These are phyloP conservation scores for Pogostemon cablin DNA, from an alignment of 257 asterid species.

Conservation along the genomic window DNA sequence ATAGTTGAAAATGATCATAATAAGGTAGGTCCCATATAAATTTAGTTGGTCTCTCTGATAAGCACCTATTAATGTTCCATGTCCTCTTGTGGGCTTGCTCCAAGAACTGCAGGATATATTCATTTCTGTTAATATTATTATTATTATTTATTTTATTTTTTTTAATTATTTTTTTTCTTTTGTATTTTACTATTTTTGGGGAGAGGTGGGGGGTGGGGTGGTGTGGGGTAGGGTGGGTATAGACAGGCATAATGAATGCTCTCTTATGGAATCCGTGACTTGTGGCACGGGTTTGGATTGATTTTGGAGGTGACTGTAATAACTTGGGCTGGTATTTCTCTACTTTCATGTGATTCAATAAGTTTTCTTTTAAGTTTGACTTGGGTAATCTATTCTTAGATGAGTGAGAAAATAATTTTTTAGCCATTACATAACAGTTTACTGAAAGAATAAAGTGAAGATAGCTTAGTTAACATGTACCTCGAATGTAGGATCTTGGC, in stretches of 20 bases:
- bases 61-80: constrained; percentile 30
- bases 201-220: not conserved
- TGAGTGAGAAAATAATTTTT: constrained; percentile 31
- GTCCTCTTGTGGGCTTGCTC: constrained; percentile 35
- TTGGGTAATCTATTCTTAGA: constrained; percentile 25
- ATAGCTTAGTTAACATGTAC: constrained; percentile 36
- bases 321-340: constrained; percentile 49
- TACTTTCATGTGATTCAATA: constrained; percentile 77
- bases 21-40: constrained; percentile 40
- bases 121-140: not conserved
- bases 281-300: constrained; percentile 68
- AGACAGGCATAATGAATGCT: constrained; percentile 38
- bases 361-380: constrained; percentile 34
- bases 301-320: constrained; percentile 54
- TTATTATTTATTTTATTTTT: no score
- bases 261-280: constrained; percentile 73
- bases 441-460: constrained; percentile 26
- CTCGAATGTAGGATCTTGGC: constrained; percentile 47
- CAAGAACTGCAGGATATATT: constrained; percentile 19
- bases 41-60: constrained; percentile 34
- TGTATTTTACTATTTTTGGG: not conserved
- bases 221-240: not conserved
- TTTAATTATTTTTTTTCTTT: not conserved
- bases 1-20: constrained; percentile 25
- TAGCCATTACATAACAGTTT: constrained; percentile 29